Evolutionary conservation across 1,284 basidiomycete genomes (phyloP).

Genomic region (Pascua sp.): DNA sequence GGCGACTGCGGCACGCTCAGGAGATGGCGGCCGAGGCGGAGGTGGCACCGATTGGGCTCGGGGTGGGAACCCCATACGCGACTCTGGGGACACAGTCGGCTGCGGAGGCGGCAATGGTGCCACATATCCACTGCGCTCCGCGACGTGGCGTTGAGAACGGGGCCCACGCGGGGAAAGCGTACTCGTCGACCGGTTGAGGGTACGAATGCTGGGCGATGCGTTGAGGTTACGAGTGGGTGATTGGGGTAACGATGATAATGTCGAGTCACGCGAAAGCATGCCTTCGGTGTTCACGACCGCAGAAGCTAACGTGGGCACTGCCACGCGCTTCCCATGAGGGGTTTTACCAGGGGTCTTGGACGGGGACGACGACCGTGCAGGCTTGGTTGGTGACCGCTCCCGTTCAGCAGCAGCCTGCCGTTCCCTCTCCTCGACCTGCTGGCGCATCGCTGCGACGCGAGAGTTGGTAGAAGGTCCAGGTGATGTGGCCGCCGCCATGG

Average conservation of each 20-base stretch:
- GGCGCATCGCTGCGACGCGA: slow-evolving; percentile 20
- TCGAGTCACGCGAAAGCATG: slow-evolving; percentile 10
- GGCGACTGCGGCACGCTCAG: no score
- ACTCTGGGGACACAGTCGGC: neutral
- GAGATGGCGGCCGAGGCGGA: no score
- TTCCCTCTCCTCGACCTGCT: slow-evolving; percentile 18
- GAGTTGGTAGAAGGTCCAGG: slow-evolving; percentile 8
- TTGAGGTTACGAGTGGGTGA: slow-evolving; percentile 7
- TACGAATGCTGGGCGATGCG: neutral
- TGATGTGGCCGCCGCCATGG: slow-evolving; percentile 29
- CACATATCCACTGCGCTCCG: slow-evolving; percentile 6
- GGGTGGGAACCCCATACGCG: no score
- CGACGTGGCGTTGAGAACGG: neutral
- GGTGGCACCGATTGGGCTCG: no score
- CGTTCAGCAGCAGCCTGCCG: neutral
- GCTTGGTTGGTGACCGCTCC: neutral
- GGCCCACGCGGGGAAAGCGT: slow-evolving; percentile 16
- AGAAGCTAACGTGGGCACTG: slow-evolving; percentile 6
- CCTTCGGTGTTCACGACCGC: neutral
- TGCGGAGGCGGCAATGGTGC: slow-evolving; percentile 12
- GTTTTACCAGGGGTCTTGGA: neutral
- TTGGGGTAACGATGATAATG: slow-evolving; percentile 2
- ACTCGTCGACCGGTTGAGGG: slow-evolving; percentile 1
- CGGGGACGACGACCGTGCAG: neutral
- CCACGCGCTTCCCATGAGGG: neutral